Evolutionary conservation across 1,284 basidiomycete genomes (phyloP), one percentile per base, ranked within the genome.

Genomic region (Moesziomyces antarcticus): DNA sequence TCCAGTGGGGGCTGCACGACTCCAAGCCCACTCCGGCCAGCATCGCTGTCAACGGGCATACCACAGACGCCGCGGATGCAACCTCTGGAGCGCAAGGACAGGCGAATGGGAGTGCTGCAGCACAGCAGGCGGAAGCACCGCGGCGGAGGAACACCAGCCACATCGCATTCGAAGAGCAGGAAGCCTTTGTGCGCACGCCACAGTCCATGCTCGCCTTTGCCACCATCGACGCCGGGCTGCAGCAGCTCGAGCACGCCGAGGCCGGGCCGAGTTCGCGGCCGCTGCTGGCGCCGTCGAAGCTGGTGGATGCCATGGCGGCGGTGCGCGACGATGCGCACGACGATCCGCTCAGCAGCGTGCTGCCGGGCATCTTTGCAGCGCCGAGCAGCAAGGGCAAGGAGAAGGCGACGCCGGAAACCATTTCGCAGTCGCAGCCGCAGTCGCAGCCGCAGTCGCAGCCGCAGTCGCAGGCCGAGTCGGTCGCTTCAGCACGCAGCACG

Each of bases 131-230:
- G 30, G 50, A 62, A 21, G 56, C 3, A 25, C 50, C 24, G 41
- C 60, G 41, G 46, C 50, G 52, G n/a, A 56, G 46, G 18, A 51
- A 42, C 20, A 55, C n/a, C 16, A 10, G 24, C 24, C 71, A 64
- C 8, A 48, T 72, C 0, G 77, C 80, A 1, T 84, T 85, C 50
- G 79, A 82, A 42, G 82, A 85, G 48, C 71, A 77, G 43, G 88
- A 89, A 5, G 93, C 93, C 0, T 88, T 96, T 33, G 83, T 90
- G 13, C 90, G 94, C n/a, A 93, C 91, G 0, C 86, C 90, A 0
- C 88, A 90, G 65, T 88, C 89, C 25, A 96, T 96, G 93, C 48
- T 60, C 43, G 60, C 66, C 7, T 82, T 79, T 41, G 27, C 41
- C 18, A 67, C 54, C 30, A 54, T 82, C 41, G 77, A 82, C 51